A percentile compares a stretch with the other conserved stretches of the same genome.
Evolutionary conservation across 257 asterid genomes (phyloP).

Genomic region (Ophiorrhiza pumila): DNA sequence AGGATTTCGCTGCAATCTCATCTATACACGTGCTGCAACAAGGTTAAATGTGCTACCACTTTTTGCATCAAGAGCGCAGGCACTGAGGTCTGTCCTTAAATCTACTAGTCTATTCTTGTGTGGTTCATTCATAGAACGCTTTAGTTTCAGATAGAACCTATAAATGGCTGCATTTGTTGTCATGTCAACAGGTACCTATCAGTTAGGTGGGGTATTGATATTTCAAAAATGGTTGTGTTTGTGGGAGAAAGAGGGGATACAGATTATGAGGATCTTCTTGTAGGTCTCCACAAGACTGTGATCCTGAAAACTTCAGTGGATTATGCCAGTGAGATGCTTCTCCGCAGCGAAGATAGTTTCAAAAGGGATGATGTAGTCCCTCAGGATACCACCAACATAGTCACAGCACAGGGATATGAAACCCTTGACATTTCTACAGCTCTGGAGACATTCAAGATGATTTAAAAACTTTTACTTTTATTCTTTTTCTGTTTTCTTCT

Average conservation of each 20-base stretch:
- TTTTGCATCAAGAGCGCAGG: constrained; percentile 63
- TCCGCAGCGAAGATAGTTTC: constrained; percentile 37
- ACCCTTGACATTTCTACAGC: constrained; percentile 43
- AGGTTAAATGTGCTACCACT: constrained; percentile 57
- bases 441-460: constrained; percentile 37
- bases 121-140: neutral
- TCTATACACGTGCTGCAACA: constrained; percentile 51
- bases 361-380: constrained; percentile 32
- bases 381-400: constrained; percentile 33
- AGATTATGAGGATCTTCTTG: constrained; percentile 50
- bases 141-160: neutral
- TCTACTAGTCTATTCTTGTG: neutral
- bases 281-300: constrained; percentile 61
- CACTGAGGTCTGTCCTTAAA: constrained; percentile 44
- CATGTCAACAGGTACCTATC: constrained; percentile 50
- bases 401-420: constrained; percentile 44
- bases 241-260: constrained; percentile 67
- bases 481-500: neutral
- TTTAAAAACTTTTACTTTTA: constrained; percentile 18
- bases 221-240: constrained; percentile 48
- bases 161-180: constrained; percentile 1
- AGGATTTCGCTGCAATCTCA: constrained; percentile 59
- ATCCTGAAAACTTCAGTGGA: constrained; percentile 48
- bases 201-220: constrained; percentile 54
- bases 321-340: constrained; percentile 39